These are phyloP conservation scores for Trichoderma citrinoviride DNA, from an alignment of 2,329 filamentous ascomycete genomes.

Conservation along the genomic window DNA sequence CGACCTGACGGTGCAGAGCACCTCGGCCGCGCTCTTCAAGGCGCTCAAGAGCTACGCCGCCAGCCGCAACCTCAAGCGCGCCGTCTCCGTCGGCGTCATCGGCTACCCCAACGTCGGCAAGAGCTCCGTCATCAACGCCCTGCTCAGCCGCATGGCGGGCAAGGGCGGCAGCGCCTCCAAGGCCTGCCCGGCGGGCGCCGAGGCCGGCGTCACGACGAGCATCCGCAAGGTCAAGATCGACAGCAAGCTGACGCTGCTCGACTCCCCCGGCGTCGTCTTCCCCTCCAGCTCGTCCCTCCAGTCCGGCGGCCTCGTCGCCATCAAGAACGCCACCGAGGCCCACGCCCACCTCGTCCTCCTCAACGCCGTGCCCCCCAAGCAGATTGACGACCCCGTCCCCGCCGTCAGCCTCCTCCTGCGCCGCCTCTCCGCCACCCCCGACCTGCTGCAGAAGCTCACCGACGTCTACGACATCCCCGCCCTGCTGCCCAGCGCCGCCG, in stretches of 20 bases:
- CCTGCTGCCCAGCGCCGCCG: conserved; percentile 62
- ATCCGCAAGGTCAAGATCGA: conserved; percentile 90
- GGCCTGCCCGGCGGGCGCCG: conserved; percentile 83
- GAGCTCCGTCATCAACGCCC: conserved; percentile 92
- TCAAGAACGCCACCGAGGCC: conserved; percentile 65
- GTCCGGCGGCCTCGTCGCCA: conserved; percentile 43
- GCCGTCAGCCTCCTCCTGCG: conserved; percentile 82
- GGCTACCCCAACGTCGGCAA: conserved; percentile 96
- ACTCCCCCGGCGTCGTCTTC: conserved; percentile 94
- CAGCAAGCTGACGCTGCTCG: conserved; percentile 87
- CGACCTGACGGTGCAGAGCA: conserved; percentile 81
- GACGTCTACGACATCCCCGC: conserved; percentile 82
- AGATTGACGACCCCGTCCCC: conserved; percentile 88
- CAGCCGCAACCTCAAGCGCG: conserved; percentile 79
- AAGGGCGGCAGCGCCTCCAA: conserved; percentile 54
- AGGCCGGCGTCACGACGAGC: conserved; percentile 87
- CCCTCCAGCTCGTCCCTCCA: conserved; percentile 56
- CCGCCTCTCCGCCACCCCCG: conserved; percentile 69
- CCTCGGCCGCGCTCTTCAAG: conserved; percentile 79
- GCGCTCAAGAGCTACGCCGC: conserved; percentile 87
- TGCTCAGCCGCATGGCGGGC: conserved; percentile 72
- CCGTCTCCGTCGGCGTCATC: conserved; percentile 88
- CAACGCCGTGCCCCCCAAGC: conserved; percentile 88
- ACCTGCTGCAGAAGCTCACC: conserved; percentile 75
- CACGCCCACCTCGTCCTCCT: conserved; percentile 83